Percentiles rank a stretch among this genome's conserved stretches.
phyloP scores from a whole-genome alignment of 352 stramenopile genomes.

The Aphanomyces astaci region DNA sequence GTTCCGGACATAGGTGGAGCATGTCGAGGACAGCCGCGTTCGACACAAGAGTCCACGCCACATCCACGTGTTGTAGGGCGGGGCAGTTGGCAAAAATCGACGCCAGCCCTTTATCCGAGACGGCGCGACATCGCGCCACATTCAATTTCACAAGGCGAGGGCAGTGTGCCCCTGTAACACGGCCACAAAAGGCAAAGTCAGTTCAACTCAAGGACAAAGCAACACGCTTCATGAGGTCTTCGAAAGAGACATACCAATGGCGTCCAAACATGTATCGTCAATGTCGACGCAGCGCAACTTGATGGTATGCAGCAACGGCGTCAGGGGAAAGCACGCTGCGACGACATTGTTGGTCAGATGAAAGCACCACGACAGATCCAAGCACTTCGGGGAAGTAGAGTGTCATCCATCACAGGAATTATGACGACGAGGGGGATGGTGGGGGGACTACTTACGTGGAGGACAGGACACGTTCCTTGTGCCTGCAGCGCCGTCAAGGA shows the following conservation, averaged over 20 bases:
- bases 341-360: neutral
- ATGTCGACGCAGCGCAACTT: conserved; percentile 13
- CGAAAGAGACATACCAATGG: neutral
- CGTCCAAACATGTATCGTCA: neutral
- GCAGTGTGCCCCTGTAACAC: neutral
- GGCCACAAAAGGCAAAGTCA: too few relatives aligned
- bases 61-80: neutral
- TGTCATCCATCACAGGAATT: neutral
- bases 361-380: conserved; percentile 19
- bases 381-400: neutral
- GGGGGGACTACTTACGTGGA: neutral
- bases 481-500: neutral
- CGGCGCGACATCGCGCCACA: conserved; percentile 4
- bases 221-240: neutral
- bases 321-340: neutral
- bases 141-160: neutral
- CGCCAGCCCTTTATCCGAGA: neutral
- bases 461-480: neutral
- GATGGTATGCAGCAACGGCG: neutral
- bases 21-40: neutral
- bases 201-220: too few relatives aligned
- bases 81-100: neutral
- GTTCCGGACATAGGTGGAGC: neutral
- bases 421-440: neutral
- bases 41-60: neutral